phyloP scores from a whole-genome alignment of 2,329 filamentous ascomycete species.

The Colletotrichum plurivorum region DNA sequence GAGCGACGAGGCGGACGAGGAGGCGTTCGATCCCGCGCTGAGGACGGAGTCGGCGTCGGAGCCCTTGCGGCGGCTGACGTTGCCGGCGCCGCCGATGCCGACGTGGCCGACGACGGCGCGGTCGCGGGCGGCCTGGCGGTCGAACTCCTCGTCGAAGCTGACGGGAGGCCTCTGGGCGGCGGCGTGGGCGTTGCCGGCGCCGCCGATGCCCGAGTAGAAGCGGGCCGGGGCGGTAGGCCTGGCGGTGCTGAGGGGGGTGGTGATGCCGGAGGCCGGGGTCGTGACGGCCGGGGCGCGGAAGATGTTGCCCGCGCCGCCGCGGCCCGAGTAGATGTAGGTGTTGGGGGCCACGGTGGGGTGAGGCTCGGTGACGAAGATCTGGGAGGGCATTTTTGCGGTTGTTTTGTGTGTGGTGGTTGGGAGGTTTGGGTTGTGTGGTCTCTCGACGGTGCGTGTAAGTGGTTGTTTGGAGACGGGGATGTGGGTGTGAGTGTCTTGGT shows the following conservation, averaged over 20 bases:
- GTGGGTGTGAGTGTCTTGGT: not conserved
- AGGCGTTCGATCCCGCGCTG: conserved; percentile 47
- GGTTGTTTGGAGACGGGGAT: conserved; percentile 4
- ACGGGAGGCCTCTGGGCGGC: conserved; percentile 50
- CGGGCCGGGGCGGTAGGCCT: conserved; percentile 59
- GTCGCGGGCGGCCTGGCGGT: conserved; percentile 38
- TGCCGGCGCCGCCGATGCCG: conserved; percentile 63
- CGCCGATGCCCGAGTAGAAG: conserved; percentile 77
- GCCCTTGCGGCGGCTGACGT: conserved; percentile 76
- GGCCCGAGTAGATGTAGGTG: conserved; percentile 66
- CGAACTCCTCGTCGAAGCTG: conserved; percentile 43
- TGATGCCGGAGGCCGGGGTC: conserved; percentile 62
- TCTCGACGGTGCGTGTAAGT: conserved; percentile 37
- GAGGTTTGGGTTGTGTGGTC: conserved; percentile 5
- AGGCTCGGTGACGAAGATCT: conserved; percentile 63
- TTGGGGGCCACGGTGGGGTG: conserved; percentile 62
- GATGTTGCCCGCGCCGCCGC: conserved; percentile 70
- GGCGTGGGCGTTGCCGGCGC: conserved; percentile 79
- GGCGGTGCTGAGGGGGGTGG: conserved; percentile 61
- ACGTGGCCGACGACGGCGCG: conserved; percentile 40
- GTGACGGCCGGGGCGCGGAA: conserved; percentile 58
- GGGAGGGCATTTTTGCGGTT: conserved; percentile 53
- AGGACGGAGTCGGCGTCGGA: conserved; percentile 67
- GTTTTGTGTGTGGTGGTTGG: conserved; percentile 3
- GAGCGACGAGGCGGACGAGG: conserved; percentile 24